Evolutionary conservation across 2,329 filamentous ascomycete species (phyloP).

Genomic region (Monosporascus sp.): DNA sequence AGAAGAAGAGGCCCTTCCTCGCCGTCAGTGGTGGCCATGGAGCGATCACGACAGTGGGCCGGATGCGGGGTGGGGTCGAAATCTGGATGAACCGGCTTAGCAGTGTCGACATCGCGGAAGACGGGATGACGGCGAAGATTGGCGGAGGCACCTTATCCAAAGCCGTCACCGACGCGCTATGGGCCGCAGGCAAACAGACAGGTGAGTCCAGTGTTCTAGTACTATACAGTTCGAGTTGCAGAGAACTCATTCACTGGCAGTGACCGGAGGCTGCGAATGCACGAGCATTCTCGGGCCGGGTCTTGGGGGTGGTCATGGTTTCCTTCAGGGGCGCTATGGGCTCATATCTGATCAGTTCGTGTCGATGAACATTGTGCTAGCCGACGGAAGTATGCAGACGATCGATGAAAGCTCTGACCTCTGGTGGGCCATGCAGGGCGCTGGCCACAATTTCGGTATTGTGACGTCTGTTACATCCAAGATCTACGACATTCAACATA

Average conservation of each 20-base stretch:
- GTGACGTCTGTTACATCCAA: conserved; percentile 45
- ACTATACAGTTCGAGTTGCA: not conserved
- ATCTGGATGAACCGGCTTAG: conserved; percentile 34
- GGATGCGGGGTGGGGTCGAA: conserved; percentile 34
- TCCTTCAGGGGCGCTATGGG: conserved; percentile 48
- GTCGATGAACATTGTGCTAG: conserved; percentile 46
- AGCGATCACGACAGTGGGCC: conserved; percentile 30
- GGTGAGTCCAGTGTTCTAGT: conserved; percentile 11
- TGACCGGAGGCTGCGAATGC: conserved; percentile 42
- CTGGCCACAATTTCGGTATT: conserved; percentile 56
- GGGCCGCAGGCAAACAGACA: conserved; percentile 37
- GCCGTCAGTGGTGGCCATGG: conserved; percentile 36
- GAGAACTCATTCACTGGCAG: conserved; percentile 9
- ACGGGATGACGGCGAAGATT: conserved; percentile 31
- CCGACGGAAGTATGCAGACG: conserved; percentile 37
- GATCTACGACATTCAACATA: conserved; percentile 39
- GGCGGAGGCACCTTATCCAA: conserved; percentile 35
- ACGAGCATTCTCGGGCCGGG: conserved; percentile 41
- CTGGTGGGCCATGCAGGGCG: conserved; percentile 54
- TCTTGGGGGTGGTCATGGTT: conserved; percentile 54
- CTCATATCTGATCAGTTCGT: conserved; percentile 49
- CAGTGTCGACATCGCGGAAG: conserved; percentile 27
- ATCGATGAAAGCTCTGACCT: conserved; percentile 42
- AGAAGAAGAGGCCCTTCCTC: conserved; percentile 31
- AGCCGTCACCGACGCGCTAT: conserved; percentile 31